Percentiles rank a stretch among this genome's conserved stretches.
phyloP scores from a whole-genome alignment of 2,329 filamentous ascomycete genomes.

The Scedosporium aurantiacum region DNA sequence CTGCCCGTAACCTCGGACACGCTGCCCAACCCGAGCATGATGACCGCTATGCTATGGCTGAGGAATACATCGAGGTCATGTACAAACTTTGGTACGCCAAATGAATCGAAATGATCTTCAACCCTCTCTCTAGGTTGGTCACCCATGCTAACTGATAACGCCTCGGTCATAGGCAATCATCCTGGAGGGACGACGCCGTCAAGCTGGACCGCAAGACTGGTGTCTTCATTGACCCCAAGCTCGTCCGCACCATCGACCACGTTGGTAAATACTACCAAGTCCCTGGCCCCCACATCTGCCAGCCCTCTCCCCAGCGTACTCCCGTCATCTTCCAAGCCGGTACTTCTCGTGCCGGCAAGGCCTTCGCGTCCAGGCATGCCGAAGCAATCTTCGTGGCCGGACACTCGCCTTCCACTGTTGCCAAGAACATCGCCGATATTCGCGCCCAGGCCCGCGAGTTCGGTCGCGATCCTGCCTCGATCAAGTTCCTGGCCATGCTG shows the following conservation, averaged over 20 bases:
- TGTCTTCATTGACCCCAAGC: slow-evolving; percentile 30
- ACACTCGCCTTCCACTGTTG: slow-evolving; percentile 42
- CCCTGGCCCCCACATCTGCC: slow-evolving; percentile 47
- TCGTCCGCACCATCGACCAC: slow-evolving; percentile 52
- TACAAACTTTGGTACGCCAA: slow-evolving; percentile 48
- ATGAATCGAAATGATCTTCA: neutral
- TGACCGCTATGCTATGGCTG: slow-evolving; percentile 47
- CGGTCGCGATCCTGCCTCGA: slow-evolving; percentile 39
- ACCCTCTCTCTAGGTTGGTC: neutral
- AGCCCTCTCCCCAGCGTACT: slow-evolving; percentile 52
- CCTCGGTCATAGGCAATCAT: slow-evolving; percentile 23
- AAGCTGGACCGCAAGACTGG: slow-evolving; percentile 40
- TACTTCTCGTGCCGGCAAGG: slow-evolving; percentile 47
- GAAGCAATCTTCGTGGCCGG: slow-evolving; percentile 54
- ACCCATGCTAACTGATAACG: neutral
- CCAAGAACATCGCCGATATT: slow-evolving; percentile 46
- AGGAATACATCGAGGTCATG: slow-evolving; percentile 46
- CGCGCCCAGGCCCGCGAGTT: slow-evolving; percentile 36
- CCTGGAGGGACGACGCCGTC: slow-evolving; percentile 51
- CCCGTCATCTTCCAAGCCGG: slow-evolving; percentile 55
- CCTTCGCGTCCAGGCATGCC: slow-evolving; percentile 51
- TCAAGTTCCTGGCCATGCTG: slow-evolving; percentile 51
- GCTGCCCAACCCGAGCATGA: slow-evolving; percentile 36
- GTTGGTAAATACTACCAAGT: slow-evolving; percentile 47
- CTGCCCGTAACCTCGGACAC: slow-evolving; percentile 51